Base-by-base conservation (phyloP, 148 eudicot species). In the Talinum fruticosum region DNA sequence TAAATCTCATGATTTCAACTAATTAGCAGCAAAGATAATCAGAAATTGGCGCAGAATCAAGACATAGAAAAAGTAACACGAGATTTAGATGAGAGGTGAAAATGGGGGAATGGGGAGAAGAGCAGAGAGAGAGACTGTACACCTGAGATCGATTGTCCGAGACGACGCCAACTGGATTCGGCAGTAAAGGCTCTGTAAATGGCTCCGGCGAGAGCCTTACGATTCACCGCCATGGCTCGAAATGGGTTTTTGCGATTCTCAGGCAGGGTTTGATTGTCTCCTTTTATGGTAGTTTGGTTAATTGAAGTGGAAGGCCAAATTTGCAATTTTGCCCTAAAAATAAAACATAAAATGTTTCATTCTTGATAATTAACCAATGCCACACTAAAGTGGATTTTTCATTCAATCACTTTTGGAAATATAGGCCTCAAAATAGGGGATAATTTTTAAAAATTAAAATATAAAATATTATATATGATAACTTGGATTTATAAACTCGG, bases 161-260 rank as follows among this genome's bases (percentile, higher is more conserved):
- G 37, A n/a, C 49, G 72, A 0, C 29, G 49, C n/a, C 47, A 15
- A 71, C 32, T 45, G 18, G 21, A 29, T 71, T 45, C 33, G 29
- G 68, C 14, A 38, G 75, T 71, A 32, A 72, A 61, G 2, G 76
- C 76, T 33, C 70, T 69, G 76, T 65, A 79, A 5, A 79, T 23
- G n/a, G 72, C 71, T 45, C 76, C 71, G 57, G 72, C 15, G 23
- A 79, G 44, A 8, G 75, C 13, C 53, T 78, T 78, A 57, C 74
- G 49, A 68, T 72, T 79, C 12, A 65, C 49, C 71, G 81, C 81
- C 81, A 79, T 78, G 6, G 54, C 41, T 24, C 18, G 33, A 49
- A 14, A 18, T 49, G 54, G 54, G 54, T 49, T 15, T 49, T 12
- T 29, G 36, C 29, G 23, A 33, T 7, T 59, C 45, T 12, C 41